A percentile compares a stretch with the other conserved stretches of the same genome.
Evolutionary conservation across 2,329 filamentous ascomycete genomes (phyloP).

Genomic region (Trichoderma koningii): DNA sequence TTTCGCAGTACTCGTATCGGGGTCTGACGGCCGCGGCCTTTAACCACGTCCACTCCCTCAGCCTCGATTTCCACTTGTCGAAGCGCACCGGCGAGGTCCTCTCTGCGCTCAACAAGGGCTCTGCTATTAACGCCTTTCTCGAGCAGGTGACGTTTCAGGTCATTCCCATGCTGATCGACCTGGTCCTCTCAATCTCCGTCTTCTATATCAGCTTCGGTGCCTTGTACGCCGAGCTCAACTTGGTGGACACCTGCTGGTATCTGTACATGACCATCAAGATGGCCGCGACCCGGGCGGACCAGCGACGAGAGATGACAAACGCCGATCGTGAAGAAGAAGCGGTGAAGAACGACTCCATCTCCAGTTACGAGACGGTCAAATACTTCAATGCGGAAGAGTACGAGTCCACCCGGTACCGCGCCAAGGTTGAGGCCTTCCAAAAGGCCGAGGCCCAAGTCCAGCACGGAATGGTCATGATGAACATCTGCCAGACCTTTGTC

Average conservation of each 20-base stretch:
- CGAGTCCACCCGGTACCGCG: conserved; percentile 72
- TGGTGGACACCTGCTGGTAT: conserved; percentile 92
- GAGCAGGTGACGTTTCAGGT: conserved; percentile 97
- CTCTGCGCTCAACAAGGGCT: conserved; percentile 93
- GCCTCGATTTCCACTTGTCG: conserved; percentile 92
- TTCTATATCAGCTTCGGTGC: conserved; percentile 67
- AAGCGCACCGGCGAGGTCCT: conserved; percentile 97
- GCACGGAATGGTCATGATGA: conserved; percentile 76
- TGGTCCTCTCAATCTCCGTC: conserved; percentile 75
- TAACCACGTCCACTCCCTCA: conserved; percentile 93
- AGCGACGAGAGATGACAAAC: conserved; percentile 91
- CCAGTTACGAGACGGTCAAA: conserved; percentile 95
- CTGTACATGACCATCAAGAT: conserved; percentile 95
- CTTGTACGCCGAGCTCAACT: conserved; percentile 86
- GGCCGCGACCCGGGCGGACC: conserved; percentile 88
- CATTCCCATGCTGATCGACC: conserved; percentile 89
- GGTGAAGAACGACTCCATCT: conserved; percentile 97
- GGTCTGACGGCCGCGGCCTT: conserved; percentile 93
- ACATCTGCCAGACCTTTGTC: conserved; percentile 76
- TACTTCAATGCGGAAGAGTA: conserved; percentile 85
- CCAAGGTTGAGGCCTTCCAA: conserved; percentile 72
- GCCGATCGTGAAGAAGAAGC: conserved; percentile 93
- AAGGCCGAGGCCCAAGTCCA: conserved; percentile 74
- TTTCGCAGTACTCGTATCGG: conserved; percentile 95
- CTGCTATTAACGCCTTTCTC: conserved; percentile 92